Base-by-base conservation (phyloP, 2,329 filamentous ascomycete genomes). In the Fusarium subglutinans region DNA sequence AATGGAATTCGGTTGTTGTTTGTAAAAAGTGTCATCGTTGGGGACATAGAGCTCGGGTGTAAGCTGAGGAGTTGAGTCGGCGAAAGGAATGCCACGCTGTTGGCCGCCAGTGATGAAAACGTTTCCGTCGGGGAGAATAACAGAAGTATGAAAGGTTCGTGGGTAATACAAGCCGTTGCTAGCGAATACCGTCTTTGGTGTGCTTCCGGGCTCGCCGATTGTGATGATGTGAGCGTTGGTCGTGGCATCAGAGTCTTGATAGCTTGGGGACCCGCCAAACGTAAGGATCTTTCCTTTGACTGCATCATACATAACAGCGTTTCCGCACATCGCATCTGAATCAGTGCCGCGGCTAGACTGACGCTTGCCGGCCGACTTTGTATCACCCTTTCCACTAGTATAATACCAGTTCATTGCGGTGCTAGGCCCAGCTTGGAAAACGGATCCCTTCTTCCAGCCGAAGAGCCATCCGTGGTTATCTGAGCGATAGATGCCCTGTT, bases 241-340 rank as follows among this genome's bases (percentile, higher is more conserved):
- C 1, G 84, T 84, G 2, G 85, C 84, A 12, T 79, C 67, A n/a
- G 80, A 80, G 57, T 84, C 72, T 35, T 85, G 80, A 71, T 90
- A 90, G 40, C 82, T 80, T 0, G 83, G 80, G 2, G 85, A 79
- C 14, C 88, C 89, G 15, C 89, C 89, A 20, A 84, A 80, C 0
- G 87, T 85, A 5, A 90, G 80, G 38, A 90, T 90, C 77, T 89
- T 89, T 38, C 89, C 89, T 4, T 84, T 83, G 62, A 88, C 85
- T 35, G 88, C 87, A 73, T 90, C 88, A 72, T 87, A 90, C 88
- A 91, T 90, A 69, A 88, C 84, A 10, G 85, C 85, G 54, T 85
- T 86, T 18, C 88, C 89, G 65, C 84, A 86, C 89, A 91, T 91
- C 6, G 87, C 84, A 17, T 83, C 78, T 37, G 85, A 84, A 13